Base-by-base conservation (phyloP, 331 rosid species). In the Rhamnella rubrinervis region DNA sequence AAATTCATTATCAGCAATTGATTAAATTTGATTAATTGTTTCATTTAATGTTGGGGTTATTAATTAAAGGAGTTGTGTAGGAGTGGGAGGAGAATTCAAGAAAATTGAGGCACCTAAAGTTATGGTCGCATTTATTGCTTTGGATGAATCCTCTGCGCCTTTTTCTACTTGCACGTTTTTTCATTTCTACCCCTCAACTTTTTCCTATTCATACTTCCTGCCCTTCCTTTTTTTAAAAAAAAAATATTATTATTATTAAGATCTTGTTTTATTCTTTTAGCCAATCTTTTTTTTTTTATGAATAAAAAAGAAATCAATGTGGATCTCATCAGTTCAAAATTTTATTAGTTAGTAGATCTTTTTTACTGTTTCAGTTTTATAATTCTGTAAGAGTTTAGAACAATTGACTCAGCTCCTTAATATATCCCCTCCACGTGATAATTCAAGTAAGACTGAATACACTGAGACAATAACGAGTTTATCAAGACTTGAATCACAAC, bases 31-130 rank as follows among this genome's bases (percentile, higher is more conserved):
- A 63, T 86, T 81, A 84, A 86, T 77, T 66, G 80, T 18, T 73
- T 38, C 89, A 88, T 84, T 86, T 26, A 88, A 65, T 73, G 81
- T 15, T 6, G 57, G 74, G 70, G 26, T 64, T 75, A 84, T 82
- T 86, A 75, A 86, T 90, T 75, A 81, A 77, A 63, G 82, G 59
- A 26, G 69, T 60, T 66, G 84, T 60, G 85, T 84, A 65, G 63
- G 83, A 71, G 84, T 81, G 87, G 87, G 85, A 69, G 76, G 86
- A 84, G 83, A 83, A 79, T 81, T 83, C 82, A 86, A 83, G 87
- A 79, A 84, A 75, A 78, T 44, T 73, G 78, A 74, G 85, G 75
- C 81, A 84, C 88, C 86, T 71, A 70, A 75, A 84, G 86, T 88
- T 80, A 84, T 78, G 83, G 76, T 46, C 6, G 84, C 89, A 90